phyloP scores from a whole-genome alignment of 148 eudicot genomes.

The Silene latifolia region DNA sequence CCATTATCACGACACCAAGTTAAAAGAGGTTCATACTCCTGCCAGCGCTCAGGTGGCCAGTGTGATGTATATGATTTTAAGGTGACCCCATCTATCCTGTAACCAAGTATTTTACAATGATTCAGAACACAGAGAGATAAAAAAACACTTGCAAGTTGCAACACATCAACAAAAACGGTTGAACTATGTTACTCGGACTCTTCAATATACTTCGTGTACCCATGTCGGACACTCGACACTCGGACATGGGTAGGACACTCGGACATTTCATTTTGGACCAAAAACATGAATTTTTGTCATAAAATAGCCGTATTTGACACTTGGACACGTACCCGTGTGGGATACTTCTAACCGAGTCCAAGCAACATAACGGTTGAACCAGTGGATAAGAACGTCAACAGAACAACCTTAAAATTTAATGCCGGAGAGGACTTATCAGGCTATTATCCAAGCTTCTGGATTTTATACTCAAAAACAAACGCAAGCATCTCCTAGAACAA shows the following conservation, averaged over 20 bases:
- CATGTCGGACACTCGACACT: too few species aligned
- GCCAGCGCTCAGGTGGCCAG: conserved; percentile 94
- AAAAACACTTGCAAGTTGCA: neutral
- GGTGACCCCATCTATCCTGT: conserved; percentile 76
- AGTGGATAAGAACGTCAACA: neutral
- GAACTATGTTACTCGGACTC: neutral
- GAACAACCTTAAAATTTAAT: neutral
- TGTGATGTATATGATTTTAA: conserved; percentile 61
- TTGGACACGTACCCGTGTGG: too few species aligned
- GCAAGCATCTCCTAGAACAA: neutral
- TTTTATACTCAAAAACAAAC: neutral
- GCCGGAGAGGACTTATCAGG: neutral
- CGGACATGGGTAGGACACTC: too few species aligned
- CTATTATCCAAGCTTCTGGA: neutral
- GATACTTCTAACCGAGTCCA: too few species aligned
- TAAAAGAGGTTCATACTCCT: conserved; percentile 81
- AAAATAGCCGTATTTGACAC: too few species aligned
- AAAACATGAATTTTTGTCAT: too few species aligned
- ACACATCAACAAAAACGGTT: neutral
- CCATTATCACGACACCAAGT: conserved; percentile 76
- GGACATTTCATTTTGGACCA: too few species aligned
- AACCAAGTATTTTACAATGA: conserved; percentile 28
- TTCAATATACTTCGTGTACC: too few species aligned
- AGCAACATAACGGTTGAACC: too few species aligned
- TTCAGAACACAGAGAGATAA: neutral